Base-by-base conservation (phyloP, 2,329 filamentous ascomycete genomes). In the Claviceps sp. region DNA sequence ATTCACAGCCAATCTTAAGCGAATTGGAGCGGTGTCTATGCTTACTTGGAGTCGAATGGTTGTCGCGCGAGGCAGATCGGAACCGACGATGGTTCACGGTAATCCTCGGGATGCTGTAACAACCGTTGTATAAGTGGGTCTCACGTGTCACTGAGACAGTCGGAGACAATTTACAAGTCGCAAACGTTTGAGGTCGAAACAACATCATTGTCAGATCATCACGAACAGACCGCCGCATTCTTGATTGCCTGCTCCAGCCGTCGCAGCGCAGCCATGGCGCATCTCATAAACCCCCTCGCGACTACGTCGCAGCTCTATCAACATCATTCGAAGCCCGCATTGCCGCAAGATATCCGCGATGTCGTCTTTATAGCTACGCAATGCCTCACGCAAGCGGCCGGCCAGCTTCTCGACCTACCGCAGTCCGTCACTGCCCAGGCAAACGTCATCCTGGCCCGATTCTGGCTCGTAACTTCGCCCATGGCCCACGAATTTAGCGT, bases 341-440 rank as follows among this genome's bases (percentile, higher is more conserved):
- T 90, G 2, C 84, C 87, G 1, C 68, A 70, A 37, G 82, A 88
- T 57, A 72, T 91, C 14, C 85, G 87, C 65, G 82, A 86, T 62
- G 77, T 79, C 56, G 73, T 90, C 56, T 83, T 85, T 60, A 85
- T 83, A 65, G 76, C 83, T 51, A 83, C 84, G 39, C 82, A 86
- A 63, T 78, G 79, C 59, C 77, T 91, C 44, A 87, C 85, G 3
- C 87, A 93, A 67, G 81, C 84, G 22, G 85, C 87, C 11, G 87
- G 87, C 34, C 76, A 94, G 49, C 78, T 97, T 17, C 76, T 98
- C 3, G 81, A 87, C 47, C 75, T 97, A 41, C 87, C 89, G 6
- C 89, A 95, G 64, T 87, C 89, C 59, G 81, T 88, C 41, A 87
- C 93, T 41, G 87, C 89, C 4, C 87, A 89, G 62, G 88, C 90